These are phyloP conservation scores for Bacterosira constricta DNA, from an alignment of 108 stramenopile genomes.

Conservation along the genomic window DNA sequence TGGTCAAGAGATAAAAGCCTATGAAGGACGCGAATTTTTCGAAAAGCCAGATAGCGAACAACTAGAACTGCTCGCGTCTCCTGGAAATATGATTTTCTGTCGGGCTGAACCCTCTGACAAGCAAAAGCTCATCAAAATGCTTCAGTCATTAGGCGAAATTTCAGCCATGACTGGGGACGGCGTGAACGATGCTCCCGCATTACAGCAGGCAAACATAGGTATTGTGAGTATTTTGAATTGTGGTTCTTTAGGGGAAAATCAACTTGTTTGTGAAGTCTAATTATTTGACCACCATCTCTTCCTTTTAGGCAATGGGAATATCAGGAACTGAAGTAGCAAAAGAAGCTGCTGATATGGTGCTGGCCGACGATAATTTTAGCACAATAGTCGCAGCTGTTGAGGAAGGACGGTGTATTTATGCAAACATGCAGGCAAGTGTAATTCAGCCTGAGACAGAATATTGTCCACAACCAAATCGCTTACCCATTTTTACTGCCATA, in stretches of 20 bases:
- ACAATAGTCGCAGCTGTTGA: slow-evolving; percentile 97
- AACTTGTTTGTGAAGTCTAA: too few relatives aligned
- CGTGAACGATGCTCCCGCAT: slow-evolving; percentile 98
- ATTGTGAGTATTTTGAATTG: not conserved
- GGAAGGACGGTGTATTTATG: slow-evolving; percentile 97
- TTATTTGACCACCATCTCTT: too few relatives aligned
- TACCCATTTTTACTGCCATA: not conserved
- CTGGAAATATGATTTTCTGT: slow-evolving; percentile 95
- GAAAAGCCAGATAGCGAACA: slow-evolving; percentile 69
- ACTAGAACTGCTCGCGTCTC: slow-evolving; percentile 53
- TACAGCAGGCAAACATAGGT: slow-evolving; percentile 77
- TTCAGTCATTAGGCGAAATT: slow-evolving; percentile 91
- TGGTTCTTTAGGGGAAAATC: too few relatives aligned
- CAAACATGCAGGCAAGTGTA: slow-evolving; percentile 78
- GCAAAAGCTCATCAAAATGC: slow-evolving; percentile 94
- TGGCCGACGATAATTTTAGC: slow-evolving; percentile 98
- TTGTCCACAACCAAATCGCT: not conserved
- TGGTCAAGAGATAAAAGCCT: slow-evolving; percentile 63
- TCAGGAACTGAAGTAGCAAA: slow-evolving; percentile 88
- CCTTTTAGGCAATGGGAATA: slow-evolving; percentile 97
- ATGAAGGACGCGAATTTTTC: slow-evolving; percentile 89
- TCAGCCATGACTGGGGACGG: slow-evolving; percentile 99
- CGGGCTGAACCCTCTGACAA: slow-evolving; percentile 98
- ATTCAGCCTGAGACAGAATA: too few relatives aligned
- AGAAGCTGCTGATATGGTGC: slow-evolving; percentile 87